Evolutionary conservation across 345 rosid genomes (phyloP), one percentile per base, ranked within the genome.

Genomic region (Eutrema yunnanense): DNA sequence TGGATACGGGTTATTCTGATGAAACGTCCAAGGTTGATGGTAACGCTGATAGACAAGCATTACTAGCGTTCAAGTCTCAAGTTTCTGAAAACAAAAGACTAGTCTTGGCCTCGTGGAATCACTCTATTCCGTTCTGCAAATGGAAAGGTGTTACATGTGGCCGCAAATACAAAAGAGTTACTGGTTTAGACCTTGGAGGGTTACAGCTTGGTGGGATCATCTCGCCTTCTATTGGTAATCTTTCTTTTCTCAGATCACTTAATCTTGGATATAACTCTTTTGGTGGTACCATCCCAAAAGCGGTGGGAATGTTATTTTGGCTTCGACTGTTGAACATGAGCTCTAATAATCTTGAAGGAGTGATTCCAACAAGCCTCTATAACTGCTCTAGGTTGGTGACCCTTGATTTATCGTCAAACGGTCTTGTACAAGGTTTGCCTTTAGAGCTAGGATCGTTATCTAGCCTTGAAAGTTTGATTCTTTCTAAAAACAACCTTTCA

Each of bases 131-230:
- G 6, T 49, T 67, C 1, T 81, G 84, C 40, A 1, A 67, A 1
- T 81, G 81, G 84, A 9, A 14, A 33, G 78, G 79, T 2, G 65
- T 81, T 22, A 67, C 65, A 8, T 81, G 81, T 57, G 48, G 78
- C 36, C 62, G 14, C 33, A 49, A 32, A 16, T 73, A 67, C 12
- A 66, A 60, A 19, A 71, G 82, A 62, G 78, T 81, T 22, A 47
- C 71, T 8, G 2, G 36, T 16, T 12, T 81, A 29, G 36, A 49
- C 42, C 67, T 81, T 0, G 13, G 8, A 36, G 62, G 72, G n/a
- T 41, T 49, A 14, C 16, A 52, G 11, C 62, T 78, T 6, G 10
- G n/a, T 1, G 80, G 81, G 3, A 22, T 38, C 1, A 19, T 81
- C 27, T 74, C 77, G 2, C 68, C 78, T 6, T 40, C 50, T 69